Conservation (phyloP, 225 moss, liverwort and hornwort species). For the Polytrichum formosum region DNA sequence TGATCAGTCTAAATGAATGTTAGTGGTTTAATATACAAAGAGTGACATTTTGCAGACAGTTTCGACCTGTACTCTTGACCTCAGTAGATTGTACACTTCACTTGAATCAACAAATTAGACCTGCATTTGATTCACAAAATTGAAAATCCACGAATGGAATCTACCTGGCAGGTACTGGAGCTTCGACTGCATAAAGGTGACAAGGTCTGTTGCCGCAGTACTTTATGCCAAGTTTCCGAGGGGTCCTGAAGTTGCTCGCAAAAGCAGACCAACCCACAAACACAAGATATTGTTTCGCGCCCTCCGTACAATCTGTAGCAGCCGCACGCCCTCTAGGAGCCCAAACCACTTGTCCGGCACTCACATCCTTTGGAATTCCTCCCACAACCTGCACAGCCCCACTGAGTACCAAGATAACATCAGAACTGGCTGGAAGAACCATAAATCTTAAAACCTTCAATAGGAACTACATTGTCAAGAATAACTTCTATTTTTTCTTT, state of each 20-base stretch:
- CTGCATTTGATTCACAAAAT: too few species aligned
- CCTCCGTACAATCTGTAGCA: constrained; percentile 22
- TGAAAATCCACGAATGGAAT: too few species aligned
- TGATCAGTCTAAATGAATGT: too few species aligned
- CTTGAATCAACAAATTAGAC: too few species aligned
- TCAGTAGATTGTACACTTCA: too few species aligned
- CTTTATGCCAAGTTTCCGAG: constrained; percentile 97
- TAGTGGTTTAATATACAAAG: too few species aligned
- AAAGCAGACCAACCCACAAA: constrained; percentile 93
- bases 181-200: constrained; percentile 76
- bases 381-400: constrained; percentile 89
- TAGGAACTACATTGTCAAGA: too few species aligned
- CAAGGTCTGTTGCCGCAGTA: constrained; percentile 95
- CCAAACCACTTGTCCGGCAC: constrained; percentile 98
- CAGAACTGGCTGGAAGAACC: background rate
- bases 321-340: constrained; percentile 50
- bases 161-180: constrained; percentile 43
- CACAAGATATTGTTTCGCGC: constrained; percentile 52
- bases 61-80: too few species aligned
- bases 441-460: too few species aligned
- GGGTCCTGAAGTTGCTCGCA: constrained; percentile 78
- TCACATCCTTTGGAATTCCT: constrained; percentile 78
- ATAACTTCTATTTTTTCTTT: too few species aligned
- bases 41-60: too few species aligned
- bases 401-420: constrained; percentile 29